phyloP scores from a whole-genome alignment of 2,329 filamentous ascomycete genomes.

The Fusarium penzigii region DNA sequence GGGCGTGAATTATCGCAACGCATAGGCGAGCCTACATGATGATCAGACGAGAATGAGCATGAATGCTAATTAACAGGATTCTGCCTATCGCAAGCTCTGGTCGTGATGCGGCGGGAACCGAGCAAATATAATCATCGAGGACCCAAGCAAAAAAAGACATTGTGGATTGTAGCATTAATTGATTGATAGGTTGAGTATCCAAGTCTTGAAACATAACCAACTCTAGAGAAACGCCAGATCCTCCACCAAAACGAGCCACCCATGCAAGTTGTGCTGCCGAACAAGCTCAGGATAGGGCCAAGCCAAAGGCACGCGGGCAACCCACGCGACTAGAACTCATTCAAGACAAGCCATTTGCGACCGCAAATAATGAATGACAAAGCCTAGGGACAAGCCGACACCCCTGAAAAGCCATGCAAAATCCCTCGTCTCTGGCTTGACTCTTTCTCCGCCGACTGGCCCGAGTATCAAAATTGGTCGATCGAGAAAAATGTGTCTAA shows the following conservation, averaged over 20 bases:
- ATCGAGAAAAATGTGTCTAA: constrained; percentile 10
- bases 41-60: constrained; percentile 17
- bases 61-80: constrained; percentile 11
- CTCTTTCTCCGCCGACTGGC: constrained; percentile 19
- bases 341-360: constrained; percentile 17
- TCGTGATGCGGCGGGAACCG: constrained; percentile 10
- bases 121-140: constrained; percentile 17
- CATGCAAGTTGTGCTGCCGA: constrained; percentile 23
- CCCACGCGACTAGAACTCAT: constrained; percentile 31
- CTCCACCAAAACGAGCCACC: constrained; percentile 21
- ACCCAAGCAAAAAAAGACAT: constrained; percentile 8
- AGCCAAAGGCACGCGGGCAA: constrained; percentile 30
- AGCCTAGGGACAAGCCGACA: constrained; percentile 12
- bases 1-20: constrained; percentile 18
- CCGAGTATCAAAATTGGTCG: constrained; percentile 12
- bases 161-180: constrained; percentile 9
- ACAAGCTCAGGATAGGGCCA: constrained; percentile 22
- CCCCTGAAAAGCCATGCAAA: constrained; percentile 26
- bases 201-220: constrained; percentile 18
- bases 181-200: constrained; percentile 21
- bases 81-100: constrained; percentile 11
- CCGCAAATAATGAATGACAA: constrained; percentile 5
- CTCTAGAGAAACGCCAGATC: constrained; percentile 26
- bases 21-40: constrained; percentile 17
- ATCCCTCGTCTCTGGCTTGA: constrained; percentile 12